These are phyloP conservation scores for Chlorencoelia australis DNA, from an alignment of 2,329 filamentous ascomycete species.

Conservation along the genomic window DNA sequence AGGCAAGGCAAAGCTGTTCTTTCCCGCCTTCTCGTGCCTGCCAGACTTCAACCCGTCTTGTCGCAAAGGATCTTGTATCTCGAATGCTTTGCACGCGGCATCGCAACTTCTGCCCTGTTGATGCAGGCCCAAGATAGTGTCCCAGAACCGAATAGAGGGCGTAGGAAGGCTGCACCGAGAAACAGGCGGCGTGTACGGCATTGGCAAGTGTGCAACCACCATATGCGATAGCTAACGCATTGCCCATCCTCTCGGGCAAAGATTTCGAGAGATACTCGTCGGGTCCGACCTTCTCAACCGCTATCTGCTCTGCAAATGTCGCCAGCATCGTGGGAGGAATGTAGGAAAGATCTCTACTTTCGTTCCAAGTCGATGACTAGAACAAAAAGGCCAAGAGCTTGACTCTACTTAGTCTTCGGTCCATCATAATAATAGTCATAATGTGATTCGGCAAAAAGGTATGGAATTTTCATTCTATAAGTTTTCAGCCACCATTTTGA, in stretches of 20 bases:
- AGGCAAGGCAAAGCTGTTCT: not conserved
- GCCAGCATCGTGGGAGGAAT: no score
- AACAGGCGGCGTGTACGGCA: not conserved
- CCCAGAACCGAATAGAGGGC: not conserved
- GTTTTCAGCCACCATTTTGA: no score
- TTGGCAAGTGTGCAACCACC: not conserved
- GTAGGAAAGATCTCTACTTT: no score
- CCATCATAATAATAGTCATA: no score
- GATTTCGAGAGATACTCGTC: no score
- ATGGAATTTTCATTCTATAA: no score
- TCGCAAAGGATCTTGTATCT: not conserved
- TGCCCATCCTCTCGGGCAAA: not conserved
- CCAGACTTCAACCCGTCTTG: not conserved
- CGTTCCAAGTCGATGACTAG: no score
- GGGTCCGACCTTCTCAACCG: no score
- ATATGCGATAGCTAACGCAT: not conserved
- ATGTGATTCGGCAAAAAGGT: no score
- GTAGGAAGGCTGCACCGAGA: not conserved
- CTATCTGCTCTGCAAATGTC: no score
- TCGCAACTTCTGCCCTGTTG: not conserved
- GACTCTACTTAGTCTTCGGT: no score
- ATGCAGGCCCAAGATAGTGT: not conserved
- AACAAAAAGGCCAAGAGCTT: no score
- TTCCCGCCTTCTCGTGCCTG: not conserved
- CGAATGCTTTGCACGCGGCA: not conserved